phyloP scores from a whole-genome alignment of 306 rosid species.

The Dryas drummondii region DNA sequence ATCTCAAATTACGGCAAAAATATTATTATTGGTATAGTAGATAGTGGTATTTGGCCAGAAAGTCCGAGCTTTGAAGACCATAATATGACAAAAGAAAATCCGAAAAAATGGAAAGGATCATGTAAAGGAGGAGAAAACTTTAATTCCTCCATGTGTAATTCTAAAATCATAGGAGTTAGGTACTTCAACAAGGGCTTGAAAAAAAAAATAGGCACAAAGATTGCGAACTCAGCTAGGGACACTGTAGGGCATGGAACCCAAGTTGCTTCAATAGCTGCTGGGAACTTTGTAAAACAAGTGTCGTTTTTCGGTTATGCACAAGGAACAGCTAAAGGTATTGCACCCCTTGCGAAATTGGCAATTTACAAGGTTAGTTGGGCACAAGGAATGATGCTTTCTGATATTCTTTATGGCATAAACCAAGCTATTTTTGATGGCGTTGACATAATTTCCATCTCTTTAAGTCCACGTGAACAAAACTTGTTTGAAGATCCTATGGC shows the following conservation, averaged over 20 bases:
- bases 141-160: background rate
- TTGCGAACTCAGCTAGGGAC: constrained; percentile 9
- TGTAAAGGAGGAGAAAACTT: background rate
- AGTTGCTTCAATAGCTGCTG: constrained; percentile 15
- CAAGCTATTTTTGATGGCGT: background rate
- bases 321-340: constrained; percentile 6
- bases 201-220: background rate
- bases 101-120: background rate
- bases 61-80: background rate
- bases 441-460: no score
- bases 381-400: background rate
- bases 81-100: background rate
- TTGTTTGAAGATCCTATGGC: background rate
- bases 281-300: background rate
- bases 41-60: no score
- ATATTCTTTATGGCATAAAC: background rate
- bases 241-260: constrained; percentile 7
- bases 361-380: constrained; percentile 8
- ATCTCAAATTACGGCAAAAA: background rate
- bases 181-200: constrained; percentile 19
- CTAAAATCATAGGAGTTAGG: constrained; percentile 18
- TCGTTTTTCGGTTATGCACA: constrained; percentile 7
- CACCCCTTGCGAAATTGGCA: constrained; percentile 16
- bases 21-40: no score
- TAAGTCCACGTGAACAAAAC: background rate